phyloP scores from a whole-genome alignment of 1,284 basidiomycete genomes.

The Thecaphora frezii region DNA sequence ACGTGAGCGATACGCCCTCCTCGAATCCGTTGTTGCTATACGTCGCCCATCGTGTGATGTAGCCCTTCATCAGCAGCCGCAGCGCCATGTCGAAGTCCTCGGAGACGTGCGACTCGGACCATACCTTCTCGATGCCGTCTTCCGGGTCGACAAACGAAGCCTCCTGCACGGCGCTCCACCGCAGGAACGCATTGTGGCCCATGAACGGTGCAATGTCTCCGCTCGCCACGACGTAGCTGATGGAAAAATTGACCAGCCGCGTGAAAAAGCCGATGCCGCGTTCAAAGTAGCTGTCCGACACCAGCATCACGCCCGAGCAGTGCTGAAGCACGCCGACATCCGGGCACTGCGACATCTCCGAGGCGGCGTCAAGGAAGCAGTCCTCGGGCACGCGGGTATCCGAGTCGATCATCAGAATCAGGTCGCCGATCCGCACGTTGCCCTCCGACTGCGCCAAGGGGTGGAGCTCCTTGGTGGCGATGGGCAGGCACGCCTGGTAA shows the following conservation, averaged over 20 bases:
- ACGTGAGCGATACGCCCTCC: slow-evolving; percentile 77
- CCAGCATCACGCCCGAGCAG: slow-evolving; percentile 79
- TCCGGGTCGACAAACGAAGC: slow-evolving; percentile 71
- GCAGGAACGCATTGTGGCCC: slow-evolving; percentile 82
- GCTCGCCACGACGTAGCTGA: slow-evolving; percentile 61
- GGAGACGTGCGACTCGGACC: slow-evolving; percentile 77
- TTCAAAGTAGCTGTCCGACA: slow-evolving; percentile 81
- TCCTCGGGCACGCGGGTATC: slow-evolving; percentile 85
- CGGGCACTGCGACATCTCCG: slow-evolving; percentile 74
- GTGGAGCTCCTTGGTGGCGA: slow-evolving; percentile 61
- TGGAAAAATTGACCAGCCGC: slow-evolving; percentile 37
- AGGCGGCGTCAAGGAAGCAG: slow-evolving; percentile 81
- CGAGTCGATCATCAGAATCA: slow-evolving; percentile 64
- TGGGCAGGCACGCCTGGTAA: slow-evolving; percentile 20
- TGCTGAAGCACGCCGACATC: slow-evolving; percentile 81
- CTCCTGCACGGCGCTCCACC: slow-evolving; percentile 81
- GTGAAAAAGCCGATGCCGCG: slow-evolving; percentile 78
- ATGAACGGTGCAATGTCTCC: slow-evolving; percentile 69
- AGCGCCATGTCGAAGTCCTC: slow-evolving; percentile 79
- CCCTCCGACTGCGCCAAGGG: slow-evolving; percentile 58
- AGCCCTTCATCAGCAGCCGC: slow-evolving; percentile 62
- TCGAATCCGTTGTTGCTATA: slow-evolving; percentile 79
- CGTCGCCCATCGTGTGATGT: slow-evolving; percentile 78
- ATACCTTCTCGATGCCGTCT: slow-evolving; percentile 72
- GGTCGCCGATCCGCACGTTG: slow-evolving; percentile 44